Conservation (phyloP, 2,329 filamentous ascomycete species). For the Fusarium siculi region DNA sequence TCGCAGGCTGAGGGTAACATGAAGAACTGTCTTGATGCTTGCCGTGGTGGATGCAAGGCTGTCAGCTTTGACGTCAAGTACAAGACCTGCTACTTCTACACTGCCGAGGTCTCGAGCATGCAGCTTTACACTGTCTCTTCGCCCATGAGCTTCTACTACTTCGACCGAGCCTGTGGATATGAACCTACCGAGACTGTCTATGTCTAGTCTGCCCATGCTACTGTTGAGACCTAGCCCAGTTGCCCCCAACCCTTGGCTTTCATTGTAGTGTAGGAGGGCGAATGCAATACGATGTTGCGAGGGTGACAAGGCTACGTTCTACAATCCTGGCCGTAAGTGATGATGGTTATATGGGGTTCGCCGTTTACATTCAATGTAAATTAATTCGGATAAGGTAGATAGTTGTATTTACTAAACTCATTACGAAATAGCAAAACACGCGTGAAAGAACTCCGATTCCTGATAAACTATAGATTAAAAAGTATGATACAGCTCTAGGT, state of each 20-base stretch:
- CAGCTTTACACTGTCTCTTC: not conserved
- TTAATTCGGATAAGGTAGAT: too few relatives aligned
- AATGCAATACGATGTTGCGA: not conserved
- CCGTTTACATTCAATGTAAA: too few relatives aligned
- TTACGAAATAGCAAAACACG: too few relatives aligned
- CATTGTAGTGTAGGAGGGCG: accelerated
- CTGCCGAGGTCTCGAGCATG: not conserved
- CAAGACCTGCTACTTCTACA: not conserved
- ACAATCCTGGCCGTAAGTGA: accelerated
- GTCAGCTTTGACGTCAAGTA: not conserved
- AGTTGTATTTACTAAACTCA: too few relatives aligned
- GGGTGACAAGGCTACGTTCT: accelerated
- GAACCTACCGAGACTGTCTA: not conserved
- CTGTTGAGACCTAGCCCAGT: not conserved
- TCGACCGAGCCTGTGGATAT: not conserved
- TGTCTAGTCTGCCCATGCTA: too few relatives aligned
- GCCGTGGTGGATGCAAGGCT: not conserved
- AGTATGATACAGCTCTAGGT: too few relatives aligned
- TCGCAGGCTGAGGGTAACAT: not conserved
- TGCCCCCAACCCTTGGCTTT: too few relatives aligned
- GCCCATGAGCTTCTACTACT: not conserved
- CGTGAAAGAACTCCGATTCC: too few relatives aligned
- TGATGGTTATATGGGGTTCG: accelerated
- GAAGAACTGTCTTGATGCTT: not conserved
- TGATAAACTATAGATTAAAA: too few relatives aligned